phyloP scores from a whole-genome alignment of 2,329 filamentous ascomycete genomes.

The Blumeria hordei region DNA sequence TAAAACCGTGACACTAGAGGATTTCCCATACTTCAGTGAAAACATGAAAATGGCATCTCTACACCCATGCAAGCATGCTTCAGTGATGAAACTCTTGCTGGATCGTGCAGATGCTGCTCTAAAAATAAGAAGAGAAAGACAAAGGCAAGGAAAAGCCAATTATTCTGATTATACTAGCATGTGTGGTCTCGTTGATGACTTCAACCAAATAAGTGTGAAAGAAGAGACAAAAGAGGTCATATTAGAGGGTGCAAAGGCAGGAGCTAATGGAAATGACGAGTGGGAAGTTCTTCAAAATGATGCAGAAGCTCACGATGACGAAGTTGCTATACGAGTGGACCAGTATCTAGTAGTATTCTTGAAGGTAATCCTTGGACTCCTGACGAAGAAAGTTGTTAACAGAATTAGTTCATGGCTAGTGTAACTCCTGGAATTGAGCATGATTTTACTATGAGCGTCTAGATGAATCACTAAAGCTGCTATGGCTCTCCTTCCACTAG shows the following conservation, averaged over 20 bases:
- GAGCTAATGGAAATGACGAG: constrained; percentile 28
- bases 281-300: constrained; percentile 40
- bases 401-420: constrained; percentile 48
- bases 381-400: constrained; percentile 4
- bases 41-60: constrained; percentile 90
- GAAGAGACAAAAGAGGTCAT: constrained; percentile 19
- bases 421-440: constrained; percentile 95
- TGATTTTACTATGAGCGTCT: constrained; percentile 92
- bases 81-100: constrained; percentile 92
- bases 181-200: constrained; percentile 68
- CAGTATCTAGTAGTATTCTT: constrained; percentile 74
- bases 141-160: constrained; percentile 32
- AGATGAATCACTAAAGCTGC: constrained; percentile 5
- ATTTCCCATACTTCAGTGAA: constrained; percentile 85
- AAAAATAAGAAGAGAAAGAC: constrained; percentile 66
- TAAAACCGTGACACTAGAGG: constrained; percentile 94
- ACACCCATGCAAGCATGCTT: constrained; percentile 90
- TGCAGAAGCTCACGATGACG: constrained; percentile 38
- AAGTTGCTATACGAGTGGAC: constrained; percentile 66
- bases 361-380: constrained; percentile 27
- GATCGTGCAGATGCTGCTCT: constrained; percentile 86
- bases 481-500: too few species aligned
- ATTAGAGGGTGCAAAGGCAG: constrained; percentile 21
- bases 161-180: constrained; percentile 33
- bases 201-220: constrained; percentile 36